Evolutionary conservation across 768 basidiomycete species (phyloP).

Genomic region (Russula ochroleuca): DNA sequence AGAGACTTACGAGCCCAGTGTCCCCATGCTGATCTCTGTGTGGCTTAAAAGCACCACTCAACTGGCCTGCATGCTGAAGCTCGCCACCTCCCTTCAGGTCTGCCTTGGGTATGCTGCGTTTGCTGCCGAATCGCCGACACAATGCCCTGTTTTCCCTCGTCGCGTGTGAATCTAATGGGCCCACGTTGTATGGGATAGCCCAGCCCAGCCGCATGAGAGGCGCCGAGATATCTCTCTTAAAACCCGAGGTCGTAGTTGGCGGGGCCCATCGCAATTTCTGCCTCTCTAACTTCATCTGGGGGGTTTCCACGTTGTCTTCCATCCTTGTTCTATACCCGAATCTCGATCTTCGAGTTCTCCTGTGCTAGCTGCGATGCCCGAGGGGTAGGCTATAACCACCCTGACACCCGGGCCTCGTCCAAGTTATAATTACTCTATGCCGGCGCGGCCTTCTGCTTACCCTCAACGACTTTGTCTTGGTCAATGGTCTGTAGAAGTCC

Average conservation of each 20-base stretch:
- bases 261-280: no score
- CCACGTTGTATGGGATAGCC: neutral
- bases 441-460: conserved; percentile 46
- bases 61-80: neutral
- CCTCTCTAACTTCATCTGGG: no score
- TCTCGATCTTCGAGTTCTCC: no score
- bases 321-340: no score
- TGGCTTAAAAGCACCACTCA: neutral
- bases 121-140: neutral
- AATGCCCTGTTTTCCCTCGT: neutral
- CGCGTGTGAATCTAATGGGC: neutral
- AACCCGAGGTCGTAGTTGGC: neutral
- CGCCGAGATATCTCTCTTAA: neutral
- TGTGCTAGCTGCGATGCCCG: neutral
- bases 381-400: neutral
- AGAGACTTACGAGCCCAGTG: no score
- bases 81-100: no score
- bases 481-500: conserved; percentile 50
- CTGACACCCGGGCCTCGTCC: no score
- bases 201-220: neutral
- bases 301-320: no score
- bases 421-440: no score
- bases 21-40: neutral
- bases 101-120: no score
- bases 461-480: conserved; percentile 45